Base-by-base conservation (phyloP, 495 filamentous ascomycete species). In the Xylaria acuta region DNA sequence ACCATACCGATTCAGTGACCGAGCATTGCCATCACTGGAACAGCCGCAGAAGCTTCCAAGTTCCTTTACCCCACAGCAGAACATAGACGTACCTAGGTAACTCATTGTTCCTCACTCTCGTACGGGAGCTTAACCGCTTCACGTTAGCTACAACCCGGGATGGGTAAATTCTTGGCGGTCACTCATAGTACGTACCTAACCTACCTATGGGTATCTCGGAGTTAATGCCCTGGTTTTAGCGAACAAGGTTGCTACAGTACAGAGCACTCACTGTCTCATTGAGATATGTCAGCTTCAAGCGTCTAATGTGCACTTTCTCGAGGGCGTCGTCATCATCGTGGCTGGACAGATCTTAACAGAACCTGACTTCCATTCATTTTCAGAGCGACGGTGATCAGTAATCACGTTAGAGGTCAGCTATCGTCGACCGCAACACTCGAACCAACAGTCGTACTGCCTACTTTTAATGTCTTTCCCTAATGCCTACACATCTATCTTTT, bases 301-400 rank as follows among this genome's bases (percentile, higher is more conserved):
- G n/a, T 63, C 59, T 8, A 41, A 41, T 63, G 38, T 27, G 22
- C 59, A 63, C n/a, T 27, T 38, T 16, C n/a, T 38, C 12, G 30
- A 7, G 58, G 7, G 32, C 32, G 58, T 60, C 58, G 58, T 60
- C 58, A 60, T 60, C 58, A 60, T 6, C 58, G 34, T 60, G 58
- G 58, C 58, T 60, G 6, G 20, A 34, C 58, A 38, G 58, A 22
- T 51, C 47, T 51, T 1, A 4, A 51, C 6, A 25, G 9, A 0
- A 51, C 47, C 47, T 51, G n/a, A 32, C 27, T 18, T 27, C 16
- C 12, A n/a, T n/a, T n/a, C n/a, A 22, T 51, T 22, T 22, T 12
- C 51, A 27, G 51, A 27, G 16, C 1, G 8, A 54, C 25, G 8
- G 2, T 1, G n/a, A 51, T 51, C n/a, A 54, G 51, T 27, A 54